phyloP scores from a whole-genome alignment of 2,329 filamentous ascomycete species.

The Pseudogymnoascus sp. region DNA sequence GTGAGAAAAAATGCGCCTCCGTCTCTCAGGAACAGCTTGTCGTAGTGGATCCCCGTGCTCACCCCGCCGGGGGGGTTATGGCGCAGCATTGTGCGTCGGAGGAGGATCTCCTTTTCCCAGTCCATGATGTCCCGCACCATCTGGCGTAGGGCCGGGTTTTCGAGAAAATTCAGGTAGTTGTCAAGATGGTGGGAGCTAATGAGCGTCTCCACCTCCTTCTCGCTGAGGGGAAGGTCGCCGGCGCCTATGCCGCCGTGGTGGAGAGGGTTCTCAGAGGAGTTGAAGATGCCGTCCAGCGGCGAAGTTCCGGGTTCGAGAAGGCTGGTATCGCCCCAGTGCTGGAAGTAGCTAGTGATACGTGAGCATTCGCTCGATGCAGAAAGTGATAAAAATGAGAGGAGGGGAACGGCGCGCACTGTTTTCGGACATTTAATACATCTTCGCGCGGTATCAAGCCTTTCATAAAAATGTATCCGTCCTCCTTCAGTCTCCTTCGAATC shows the following conservation, averaged over 20 bases:
- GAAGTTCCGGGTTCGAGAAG: conserved; percentile 45
- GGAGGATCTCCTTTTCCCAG: conserved; percentile 42
- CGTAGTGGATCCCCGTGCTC: conserved; percentile 44
- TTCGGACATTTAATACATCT: background rate
- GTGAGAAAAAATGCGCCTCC: conserved; percentile 40
- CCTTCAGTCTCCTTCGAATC: background rate
- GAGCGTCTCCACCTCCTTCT: background rate
- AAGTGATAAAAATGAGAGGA: background rate
- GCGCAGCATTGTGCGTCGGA: conserved; percentile 37
- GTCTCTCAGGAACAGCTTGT: conserved; percentile 43
- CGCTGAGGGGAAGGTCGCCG: background rate
- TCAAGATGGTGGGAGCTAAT: background rate
- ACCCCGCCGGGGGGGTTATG: conserved; percentile 42
- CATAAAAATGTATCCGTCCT: background rate
- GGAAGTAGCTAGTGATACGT: conserved; percentile 36
- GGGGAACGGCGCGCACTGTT: background rate
- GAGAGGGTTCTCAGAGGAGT: conserved; percentile 22
- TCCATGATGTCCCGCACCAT: conserved; percentile 43
- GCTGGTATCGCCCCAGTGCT: conserved; percentile 43
- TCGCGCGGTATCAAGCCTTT: background rate
- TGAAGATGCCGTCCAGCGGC: conserved; percentile 46
- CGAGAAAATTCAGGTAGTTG: background rate
- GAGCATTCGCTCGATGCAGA: background rate
- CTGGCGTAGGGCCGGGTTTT: conserved; percentile 37
- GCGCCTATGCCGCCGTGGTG: conserved; percentile 4